phyloP scores from a whole-genome alignment of 164 flowering plant species.

The Amborella trichopoda region DNA sequence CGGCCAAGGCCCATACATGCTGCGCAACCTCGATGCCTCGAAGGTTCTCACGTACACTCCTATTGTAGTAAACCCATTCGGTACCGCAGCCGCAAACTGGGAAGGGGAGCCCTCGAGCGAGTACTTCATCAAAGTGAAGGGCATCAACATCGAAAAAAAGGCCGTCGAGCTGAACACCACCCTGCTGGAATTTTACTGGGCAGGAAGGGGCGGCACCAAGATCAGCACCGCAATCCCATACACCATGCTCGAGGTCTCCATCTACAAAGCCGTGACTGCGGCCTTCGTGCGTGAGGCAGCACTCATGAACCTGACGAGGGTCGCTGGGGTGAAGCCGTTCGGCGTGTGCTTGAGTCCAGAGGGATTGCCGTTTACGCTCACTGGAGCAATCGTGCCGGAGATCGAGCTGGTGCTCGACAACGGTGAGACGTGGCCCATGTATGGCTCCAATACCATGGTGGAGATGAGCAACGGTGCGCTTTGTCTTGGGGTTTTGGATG shows the following conservation, averaged over 20 bases:
- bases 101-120: conserved; percentile 13
- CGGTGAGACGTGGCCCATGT: conserved; percentile 24
- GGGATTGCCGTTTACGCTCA: no score
- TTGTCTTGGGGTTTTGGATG: conserved; percentile 53
- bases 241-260: conserved; percentile 31
- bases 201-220: conserved; percentile 24
- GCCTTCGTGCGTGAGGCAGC: conserved; percentile 16
- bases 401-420: conserved; percentile 36
- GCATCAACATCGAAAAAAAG: conserved; percentile 7
- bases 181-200: conserved; percentile 5
- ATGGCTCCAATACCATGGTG: conserved; percentile 50
- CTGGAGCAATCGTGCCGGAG: conserved; percentile 18
- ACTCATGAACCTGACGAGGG: conserved; percentile 10
- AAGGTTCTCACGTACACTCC: conserved; percentile 14
- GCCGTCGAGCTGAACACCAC: conserved; percentile 5
- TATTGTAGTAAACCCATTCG: conserved; percentile 6
- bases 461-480: conserved; percentile 18
- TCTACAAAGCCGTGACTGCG: conserved; percentile 18
- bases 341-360: conserved; percentile 9
- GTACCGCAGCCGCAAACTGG: not conserved
- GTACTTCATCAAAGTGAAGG: conserved; percentile 12
- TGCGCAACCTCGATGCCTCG: conserved; percentile 8
- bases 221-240: conserved; percentile 41
- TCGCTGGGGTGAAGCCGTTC: conserved; percentile 18
- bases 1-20: conserved; percentile 16